phyloP scores from a whole-genome alignment of 352 stramenopile species.

The Thraustotheca clavata region DNA sequence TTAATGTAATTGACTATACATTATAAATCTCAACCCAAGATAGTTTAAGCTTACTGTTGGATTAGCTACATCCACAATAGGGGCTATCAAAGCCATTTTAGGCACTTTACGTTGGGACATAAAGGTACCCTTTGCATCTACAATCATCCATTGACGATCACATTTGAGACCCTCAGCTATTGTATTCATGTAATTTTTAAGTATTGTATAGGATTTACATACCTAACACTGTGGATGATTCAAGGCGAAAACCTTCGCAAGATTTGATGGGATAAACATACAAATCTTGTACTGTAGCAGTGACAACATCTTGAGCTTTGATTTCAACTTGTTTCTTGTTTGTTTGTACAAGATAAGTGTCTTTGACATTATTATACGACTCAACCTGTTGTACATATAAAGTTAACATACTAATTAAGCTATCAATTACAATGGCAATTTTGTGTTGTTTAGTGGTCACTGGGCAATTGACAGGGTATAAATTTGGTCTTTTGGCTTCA shows the following conservation, averaged over 20 bases:
- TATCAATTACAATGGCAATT: slow-evolving; percentile 6
- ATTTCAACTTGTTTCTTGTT: slow-evolving; percentile 17
- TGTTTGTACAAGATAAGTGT: slow-evolving; percentile 34
- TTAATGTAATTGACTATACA: slow-evolving; percentile 41
- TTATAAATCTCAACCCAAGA: background rate
- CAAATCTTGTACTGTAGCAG: slow-evolving; percentile 35
- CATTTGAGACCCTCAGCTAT: slow-evolving; percentile 46
- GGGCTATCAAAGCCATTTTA: slow-evolving; percentile 52
- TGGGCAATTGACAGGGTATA: slow-evolving; percentile 10
- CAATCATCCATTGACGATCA: slow-evolving; percentile 74
- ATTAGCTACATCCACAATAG: slow-evolving; percentile 37
- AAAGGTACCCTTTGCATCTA: slow-evolving; percentile 56
- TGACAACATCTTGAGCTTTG: slow-evolving; percentile 23
- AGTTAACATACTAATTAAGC: background rate
- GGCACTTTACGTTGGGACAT: slow-evolving; percentile 58
- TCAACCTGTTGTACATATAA: slow-evolving; percentile 14
- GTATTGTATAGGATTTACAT: background rate
- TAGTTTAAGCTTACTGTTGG: slow-evolving; percentile 27
- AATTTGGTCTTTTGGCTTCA: background rate
- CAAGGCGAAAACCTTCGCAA: slow-evolving; percentile 51
- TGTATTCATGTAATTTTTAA: background rate
- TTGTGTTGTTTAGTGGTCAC: background rate
- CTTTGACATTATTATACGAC: slow-evolving; percentile 22
- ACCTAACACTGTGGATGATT: slow-evolving; percentile 34
- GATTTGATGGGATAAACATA: slow-evolving; percentile 82